Conservation (phyloP, 2,329 filamentous ascomycete species). For the Coleophoma crateriformis region DNA sequence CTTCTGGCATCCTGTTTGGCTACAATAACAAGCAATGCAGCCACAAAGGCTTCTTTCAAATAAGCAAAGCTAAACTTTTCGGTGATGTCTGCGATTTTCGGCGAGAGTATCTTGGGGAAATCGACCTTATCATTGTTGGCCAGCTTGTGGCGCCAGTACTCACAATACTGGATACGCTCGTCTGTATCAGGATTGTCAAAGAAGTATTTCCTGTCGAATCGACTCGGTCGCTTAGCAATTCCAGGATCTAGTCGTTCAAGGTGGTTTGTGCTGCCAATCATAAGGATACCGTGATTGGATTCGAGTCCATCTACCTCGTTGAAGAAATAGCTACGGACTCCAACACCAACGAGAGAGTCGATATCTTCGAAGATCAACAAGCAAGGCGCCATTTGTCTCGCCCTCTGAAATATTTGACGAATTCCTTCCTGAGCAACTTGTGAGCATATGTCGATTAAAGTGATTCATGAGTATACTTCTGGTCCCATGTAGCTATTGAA, state of each 20-base stretch:
- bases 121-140: constrained; percentile 49
- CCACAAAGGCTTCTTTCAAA: constrained; percentile 65
- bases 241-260: constrained; percentile 63
- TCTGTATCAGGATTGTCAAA: constrained; percentile 52
- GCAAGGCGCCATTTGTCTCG: constrained; percentile 58
- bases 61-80: constrained; percentile 65
- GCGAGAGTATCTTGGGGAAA: constrained; percentile 53
- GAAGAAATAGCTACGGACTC: constrained; percentile 62
- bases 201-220: constrained; percentile 63
- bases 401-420: constrained; percentile 48
- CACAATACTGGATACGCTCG: constrained; percentile 53
- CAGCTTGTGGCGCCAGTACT: constrained; percentile 57
- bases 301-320: constrained; percentile 69
- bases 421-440: constrained; percentile 33
- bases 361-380: constrained; percentile 69
- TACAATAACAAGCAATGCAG: constrained; percentile 54
- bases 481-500: constrained; percentile 45
- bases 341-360: constrained; percentile 57
- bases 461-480: constrained; percentile 28
- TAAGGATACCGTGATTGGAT: constrained; percentile 65
- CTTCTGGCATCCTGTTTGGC: constrained; percentile 14
- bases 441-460: neutral
- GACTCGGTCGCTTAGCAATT: constrained; percentile 58
- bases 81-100: constrained; percentile 56
- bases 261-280: constrained; percentile 62